A percentile compares a stretch with the other conserved stretches of the same genome.
Conservation (phyloP, 2,329 filamentous ascomycete species). For the Ceratocystis albifundus region DNA sequence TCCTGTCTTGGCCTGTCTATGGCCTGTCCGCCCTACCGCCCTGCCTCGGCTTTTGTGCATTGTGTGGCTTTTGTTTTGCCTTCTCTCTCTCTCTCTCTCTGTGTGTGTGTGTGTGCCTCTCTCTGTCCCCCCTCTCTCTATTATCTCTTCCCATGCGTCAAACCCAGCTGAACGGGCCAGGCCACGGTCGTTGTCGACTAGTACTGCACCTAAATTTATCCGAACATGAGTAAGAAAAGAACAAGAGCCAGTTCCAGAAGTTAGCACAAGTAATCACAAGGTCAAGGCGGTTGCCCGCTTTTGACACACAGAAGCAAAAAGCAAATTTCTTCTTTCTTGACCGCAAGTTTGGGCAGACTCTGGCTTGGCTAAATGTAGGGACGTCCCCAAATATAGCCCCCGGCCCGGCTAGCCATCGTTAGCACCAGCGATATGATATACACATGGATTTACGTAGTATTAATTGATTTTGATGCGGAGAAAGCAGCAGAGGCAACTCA, state of each 20-base stretch:
- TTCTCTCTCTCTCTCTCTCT: neutral
- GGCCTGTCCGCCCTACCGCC: neutral
- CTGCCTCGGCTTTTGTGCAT: no score
- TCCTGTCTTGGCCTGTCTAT: neutral
- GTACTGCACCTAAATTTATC: neutral
- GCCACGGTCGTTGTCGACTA: neutral
- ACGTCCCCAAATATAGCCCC: constrained; percentile 1
- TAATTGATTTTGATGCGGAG: constrained; percentile 4
- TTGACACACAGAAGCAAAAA: no score
- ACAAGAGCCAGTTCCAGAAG: neutral
- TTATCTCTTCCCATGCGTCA: neutral
- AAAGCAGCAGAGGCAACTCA: neutral
- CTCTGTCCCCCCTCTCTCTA: no score
- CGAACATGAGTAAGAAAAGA: neutral
- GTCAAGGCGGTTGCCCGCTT: neutral
- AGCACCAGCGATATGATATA: neutral
- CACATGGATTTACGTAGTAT: no score
- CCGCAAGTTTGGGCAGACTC: neutral
- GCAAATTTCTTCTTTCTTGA: neutral
- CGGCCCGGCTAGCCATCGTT: neutral
- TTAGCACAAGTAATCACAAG: neutral
- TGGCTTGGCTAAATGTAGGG: neutral
- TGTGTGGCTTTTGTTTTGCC: neutral
- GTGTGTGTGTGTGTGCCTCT: no score
- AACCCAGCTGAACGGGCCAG: neutral